Conservation (phyloP, 305 asterid species). For the Fraxinus nigra region DNA sequence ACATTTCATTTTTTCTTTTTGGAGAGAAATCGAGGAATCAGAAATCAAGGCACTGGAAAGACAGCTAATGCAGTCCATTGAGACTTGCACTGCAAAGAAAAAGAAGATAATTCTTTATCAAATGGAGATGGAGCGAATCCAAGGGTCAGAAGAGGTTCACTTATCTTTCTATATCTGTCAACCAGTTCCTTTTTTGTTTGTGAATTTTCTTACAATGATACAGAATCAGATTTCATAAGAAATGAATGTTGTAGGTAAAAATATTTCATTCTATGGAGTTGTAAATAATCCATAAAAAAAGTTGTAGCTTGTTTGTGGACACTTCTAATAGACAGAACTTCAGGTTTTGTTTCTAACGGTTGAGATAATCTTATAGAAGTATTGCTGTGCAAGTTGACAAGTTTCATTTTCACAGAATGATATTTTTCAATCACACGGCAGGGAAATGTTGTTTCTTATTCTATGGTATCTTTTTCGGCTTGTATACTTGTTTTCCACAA, state of each 20-base stretch:
- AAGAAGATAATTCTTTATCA: conserved; percentile 82
- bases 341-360: background rate
- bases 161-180: conserved; percentile 18
- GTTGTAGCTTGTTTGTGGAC: conserved; percentile 1
- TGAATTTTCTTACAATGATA: background rate
- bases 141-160: conserved; percentile 86
- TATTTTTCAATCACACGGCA: background rate
- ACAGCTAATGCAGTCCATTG: conserved; percentile 93
- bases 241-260: background rate
- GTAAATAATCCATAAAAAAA: background rate
- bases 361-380: background rate
- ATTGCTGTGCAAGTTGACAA: background rate
- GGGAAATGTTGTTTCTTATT: conserved; percentile 4
- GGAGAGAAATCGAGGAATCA: conserved; percentile 91
- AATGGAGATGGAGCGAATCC: conserved; percentile 84
- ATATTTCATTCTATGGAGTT: conserved; percentile 8
- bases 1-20: conserved; percentile 19
- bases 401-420: background rate
- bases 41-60: conserved; percentile 90
- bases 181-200: background rate
- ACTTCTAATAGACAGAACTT: background rate
- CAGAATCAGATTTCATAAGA: conserved; percentile 6
- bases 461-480: background rate
- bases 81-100: conserved; percentile 89
- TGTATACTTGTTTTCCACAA: background rate